A percentile compares a stretch with the other conserved stretches of the same genome.
Evolutionary conservation across 352 stramenopile species (phyloP).

Genomic region (Phytopythium chamaehyphon): DNA sequence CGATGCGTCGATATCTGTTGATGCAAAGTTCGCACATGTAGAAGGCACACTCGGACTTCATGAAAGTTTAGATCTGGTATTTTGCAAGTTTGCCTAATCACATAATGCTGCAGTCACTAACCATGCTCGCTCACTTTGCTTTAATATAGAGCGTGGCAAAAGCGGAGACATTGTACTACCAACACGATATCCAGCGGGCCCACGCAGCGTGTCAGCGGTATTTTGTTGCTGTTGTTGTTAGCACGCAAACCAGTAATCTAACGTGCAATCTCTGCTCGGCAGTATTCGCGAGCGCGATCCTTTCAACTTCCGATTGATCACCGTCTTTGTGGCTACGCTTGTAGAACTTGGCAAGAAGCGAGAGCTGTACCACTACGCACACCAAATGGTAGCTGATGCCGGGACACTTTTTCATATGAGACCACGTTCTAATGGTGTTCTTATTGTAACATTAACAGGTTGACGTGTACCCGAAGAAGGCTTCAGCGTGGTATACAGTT

Average conservation of each 20-base stretch:
- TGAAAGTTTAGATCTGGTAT: slow-evolving; percentile 69
- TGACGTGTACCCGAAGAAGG: slow-evolving; percentile 92
- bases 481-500: slow-evolving; percentile 94
- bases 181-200: slow-evolving; percentile 78
- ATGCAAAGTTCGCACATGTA: slow-evolving; percentile 58
- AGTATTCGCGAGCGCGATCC: slow-evolving; percentile 74
- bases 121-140: background rate
- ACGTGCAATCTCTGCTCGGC: background rate
- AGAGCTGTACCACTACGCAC: slow-evolving; percentile 94
- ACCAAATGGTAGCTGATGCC: slow-evolving; percentile 88
- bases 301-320: slow-evolving; percentile 76
- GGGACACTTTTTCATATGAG: no score
- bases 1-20: slow-evolving; percentile 36
- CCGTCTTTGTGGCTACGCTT: slow-evolving; percentile 87
- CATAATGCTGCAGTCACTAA: background rate
- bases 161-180: slow-evolving; percentile 82
- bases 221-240: background rate
- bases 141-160: slow-evolving; percentile 56
- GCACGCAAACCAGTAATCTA: background rate
- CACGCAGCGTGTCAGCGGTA: slow-evolving; percentile 79
- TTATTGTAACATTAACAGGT: slow-evolving; percentile 40
- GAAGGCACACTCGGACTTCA: slow-evolving; percentile 52
- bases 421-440: no score
- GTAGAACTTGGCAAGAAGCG: slow-evolving; percentile 92
- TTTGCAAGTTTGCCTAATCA: background rate